Evolutionary conservation across 106 monocot species (phyloP).

Genomic region (Dioscorea alata): DNA sequence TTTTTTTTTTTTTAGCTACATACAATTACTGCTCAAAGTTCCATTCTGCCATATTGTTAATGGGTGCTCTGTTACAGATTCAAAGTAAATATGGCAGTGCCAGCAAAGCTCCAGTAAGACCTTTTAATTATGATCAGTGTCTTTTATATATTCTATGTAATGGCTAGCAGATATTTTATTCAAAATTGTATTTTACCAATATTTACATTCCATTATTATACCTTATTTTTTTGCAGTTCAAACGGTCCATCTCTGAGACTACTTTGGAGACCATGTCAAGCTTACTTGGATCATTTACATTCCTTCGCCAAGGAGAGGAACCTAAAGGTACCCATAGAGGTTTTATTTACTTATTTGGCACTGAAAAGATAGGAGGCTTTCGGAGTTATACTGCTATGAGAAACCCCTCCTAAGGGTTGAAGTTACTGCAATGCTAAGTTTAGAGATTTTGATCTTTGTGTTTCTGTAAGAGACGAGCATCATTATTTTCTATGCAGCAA

Average conservation of each 20-base stretch:
- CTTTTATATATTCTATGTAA: neutral
- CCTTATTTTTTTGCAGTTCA: conserved; percentile 32
- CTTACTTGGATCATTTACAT: conserved; percentile 61
- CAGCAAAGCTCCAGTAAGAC: conserved; percentile 39
- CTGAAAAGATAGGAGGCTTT: too few relatives aligned
- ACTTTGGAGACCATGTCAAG: conserved; percentile 60
- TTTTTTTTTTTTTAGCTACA: too few relatives aligned
- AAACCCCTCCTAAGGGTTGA: too few relatives aligned
- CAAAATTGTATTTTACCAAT: neutral
- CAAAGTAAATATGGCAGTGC: conserved; percentile 66
- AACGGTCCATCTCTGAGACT: conserved; percentile 65
- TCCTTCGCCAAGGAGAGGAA: conserved; percentile 50
- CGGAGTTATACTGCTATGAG: too few relatives aligned
- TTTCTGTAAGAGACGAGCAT: too few relatives aligned
- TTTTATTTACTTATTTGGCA: too few relatives aligned
- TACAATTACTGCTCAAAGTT: too few relatives aligned
- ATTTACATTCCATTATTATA: neutral
- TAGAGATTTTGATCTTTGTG: too few relatives aligned
- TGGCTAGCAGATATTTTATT: neutral
- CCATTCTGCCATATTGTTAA: neutral
- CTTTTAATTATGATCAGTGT: neutral
- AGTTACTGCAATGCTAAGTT: too few relatives aligned
- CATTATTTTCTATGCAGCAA: too few relatives aligned
- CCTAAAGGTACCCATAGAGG: conserved; percentile 33
- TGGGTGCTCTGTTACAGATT: conserved; percentile 31